Conservation (phyloP, 257 asterid genomes). For the Parsonsia alboflavescens region DNA sequence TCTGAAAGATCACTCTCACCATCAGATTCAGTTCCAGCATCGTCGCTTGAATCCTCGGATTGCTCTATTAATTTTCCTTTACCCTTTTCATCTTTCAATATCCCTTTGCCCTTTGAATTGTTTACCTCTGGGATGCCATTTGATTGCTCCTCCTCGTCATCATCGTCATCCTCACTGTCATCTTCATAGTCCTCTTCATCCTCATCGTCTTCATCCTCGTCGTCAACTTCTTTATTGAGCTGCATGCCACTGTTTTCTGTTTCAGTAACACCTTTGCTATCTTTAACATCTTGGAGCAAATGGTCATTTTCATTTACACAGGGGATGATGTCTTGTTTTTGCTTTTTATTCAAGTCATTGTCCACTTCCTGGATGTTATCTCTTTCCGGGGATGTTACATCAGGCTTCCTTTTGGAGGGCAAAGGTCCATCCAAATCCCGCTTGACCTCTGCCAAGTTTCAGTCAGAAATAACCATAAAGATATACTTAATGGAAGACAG, state of each 20-base stretch:
- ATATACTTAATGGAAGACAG: neutral
- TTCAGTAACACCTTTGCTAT: conserved; percentile 9
- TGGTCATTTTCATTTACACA: neutral
- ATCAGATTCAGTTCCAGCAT: conserved; percentile 23
- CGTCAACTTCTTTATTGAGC: neutral
- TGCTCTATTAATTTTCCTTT: conserved; percentile 40
- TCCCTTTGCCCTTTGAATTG: conserved; percentile 37
- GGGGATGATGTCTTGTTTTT: conserved; percentile 16
- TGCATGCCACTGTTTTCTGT: conserved; percentile 7
- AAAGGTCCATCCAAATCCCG: conserved; percentile 5
- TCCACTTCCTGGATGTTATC: conserved; percentile 1
- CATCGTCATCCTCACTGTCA: conserved; percentile 3
- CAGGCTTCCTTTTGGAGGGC: conserved; percentile 10
- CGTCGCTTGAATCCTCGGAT: conserved; percentile 27
- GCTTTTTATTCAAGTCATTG: conserved; percentile 26
- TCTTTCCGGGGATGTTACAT: neutral
- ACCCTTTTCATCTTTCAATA: conserved; percentile 34
- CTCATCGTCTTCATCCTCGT: conserved; percentile 8
- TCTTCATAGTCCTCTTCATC: conserved; percentile 17
- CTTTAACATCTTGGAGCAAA: neutral
- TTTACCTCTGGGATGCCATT: conserved; percentile 15
- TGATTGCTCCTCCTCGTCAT: conserved; percentile 16
- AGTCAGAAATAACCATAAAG: neutral
- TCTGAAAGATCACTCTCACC: conserved; percentile 32
- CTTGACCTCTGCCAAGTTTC: conserved; percentile 5